phyloP scores from a whole-genome alignment of 345 rosid genomes.

The Lenwebbia sp. region DNA sequence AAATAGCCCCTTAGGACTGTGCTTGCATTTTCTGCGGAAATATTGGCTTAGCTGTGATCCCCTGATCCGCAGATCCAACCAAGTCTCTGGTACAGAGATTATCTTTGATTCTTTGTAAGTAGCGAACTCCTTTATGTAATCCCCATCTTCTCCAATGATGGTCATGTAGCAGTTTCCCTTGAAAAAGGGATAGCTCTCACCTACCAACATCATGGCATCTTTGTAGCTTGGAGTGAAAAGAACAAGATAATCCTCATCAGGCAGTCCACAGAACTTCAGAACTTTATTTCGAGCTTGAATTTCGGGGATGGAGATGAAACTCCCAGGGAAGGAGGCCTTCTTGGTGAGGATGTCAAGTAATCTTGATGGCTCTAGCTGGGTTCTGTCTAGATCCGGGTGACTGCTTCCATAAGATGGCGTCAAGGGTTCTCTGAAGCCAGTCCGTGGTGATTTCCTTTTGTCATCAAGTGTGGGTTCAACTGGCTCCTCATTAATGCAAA shows the following conservation, averaged over 20 bases:
- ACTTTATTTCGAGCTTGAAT: slow-evolving; percentile 53
- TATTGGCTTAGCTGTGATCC: slow-evolving; percentile 73
- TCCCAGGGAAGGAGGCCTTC: slow-evolving; percentile 63
- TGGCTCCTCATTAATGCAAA: slow-evolving; percentile 40
- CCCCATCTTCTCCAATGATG: slow-evolving; percentile 27
- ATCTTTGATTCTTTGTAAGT: slow-evolving; percentile 52
- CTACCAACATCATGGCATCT: slow-evolving; percentile 61
- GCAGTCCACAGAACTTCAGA: slow-evolving; percentile 51
- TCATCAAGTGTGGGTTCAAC: slow-evolving; percentile 21
- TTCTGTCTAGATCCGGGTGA: slow-evolving; percentile 41
- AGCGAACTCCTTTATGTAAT: slow-evolving; percentile 50
- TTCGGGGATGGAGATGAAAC: slow-evolving; percentile 65
- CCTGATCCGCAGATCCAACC: slow-evolving; percentile 71
- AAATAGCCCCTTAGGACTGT: slow-evolving; percentile 51
- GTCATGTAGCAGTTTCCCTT: slow-evolving; percentile 59
- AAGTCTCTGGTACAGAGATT: slow-evolving; percentile 46
- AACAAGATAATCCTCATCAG: slow-evolving; percentile 45
- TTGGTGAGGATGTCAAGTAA: slow-evolving; percentile 50
- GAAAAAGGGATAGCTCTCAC: slow-evolving; percentile 71
- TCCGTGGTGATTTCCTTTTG: slow-evolving; percentile 29
- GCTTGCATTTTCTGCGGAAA: slow-evolving; percentile 58
- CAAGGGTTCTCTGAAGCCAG: slow-evolving; percentile 20
- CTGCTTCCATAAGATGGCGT: slow-evolving; percentile 21
- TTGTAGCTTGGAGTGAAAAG: slow-evolving; percentile 55
- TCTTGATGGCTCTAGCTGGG: slow-evolving; percentile 53